Conservation (phyloP, 352 stramenopile genomes). For the Pilasporangium apinafurcum region DNA sequence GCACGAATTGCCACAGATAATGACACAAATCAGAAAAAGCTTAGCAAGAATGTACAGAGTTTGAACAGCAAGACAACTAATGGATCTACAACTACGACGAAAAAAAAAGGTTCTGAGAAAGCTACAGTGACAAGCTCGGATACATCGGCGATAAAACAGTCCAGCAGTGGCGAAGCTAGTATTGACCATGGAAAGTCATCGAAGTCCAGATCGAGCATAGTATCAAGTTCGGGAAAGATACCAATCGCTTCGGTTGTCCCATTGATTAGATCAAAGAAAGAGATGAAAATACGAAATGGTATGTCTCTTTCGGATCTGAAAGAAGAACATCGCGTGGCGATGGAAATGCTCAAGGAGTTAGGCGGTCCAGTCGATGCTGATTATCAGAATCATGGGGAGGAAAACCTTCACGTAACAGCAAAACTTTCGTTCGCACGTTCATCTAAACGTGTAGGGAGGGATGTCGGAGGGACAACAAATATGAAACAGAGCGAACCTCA, state of each 20-base stretch:
- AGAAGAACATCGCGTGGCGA: conserved; percentile 62
- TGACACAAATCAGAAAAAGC: too few species aligned
- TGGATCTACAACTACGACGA: background rate
- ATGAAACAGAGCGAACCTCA: too few species aligned
- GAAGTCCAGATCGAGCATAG: too few species aligned
- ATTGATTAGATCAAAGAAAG: conserved; percentile 17
- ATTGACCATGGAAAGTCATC: too few species aligned
- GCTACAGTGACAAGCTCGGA: too few species aligned
- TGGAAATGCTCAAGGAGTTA: conserved; percentile 68
- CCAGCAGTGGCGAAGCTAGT: too few species aligned
- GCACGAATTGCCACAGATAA: too few species aligned
- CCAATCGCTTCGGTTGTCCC: conserved; percentile 2
- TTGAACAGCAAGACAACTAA: background rate
- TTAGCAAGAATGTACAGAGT: conserved; percentile 1
- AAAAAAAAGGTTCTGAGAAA: too few species aligned
- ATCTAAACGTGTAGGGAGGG: too few species aligned
- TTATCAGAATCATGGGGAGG: conserved; percentile 17
- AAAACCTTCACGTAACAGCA: background rate
- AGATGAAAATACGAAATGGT: conserved; percentile 31
- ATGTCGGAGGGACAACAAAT: too few species aligned
- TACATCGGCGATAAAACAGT: too few species aligned
- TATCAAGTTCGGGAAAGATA: background rate
- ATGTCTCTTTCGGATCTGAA: conserved; percentile 70
- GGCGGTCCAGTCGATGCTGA: conserved; percentile 47
- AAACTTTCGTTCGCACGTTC: too few species aligned